Base-by-base conservation (phyloP, 495 filamentous ascomycete species). In the Penicillium angulare region DNA sequence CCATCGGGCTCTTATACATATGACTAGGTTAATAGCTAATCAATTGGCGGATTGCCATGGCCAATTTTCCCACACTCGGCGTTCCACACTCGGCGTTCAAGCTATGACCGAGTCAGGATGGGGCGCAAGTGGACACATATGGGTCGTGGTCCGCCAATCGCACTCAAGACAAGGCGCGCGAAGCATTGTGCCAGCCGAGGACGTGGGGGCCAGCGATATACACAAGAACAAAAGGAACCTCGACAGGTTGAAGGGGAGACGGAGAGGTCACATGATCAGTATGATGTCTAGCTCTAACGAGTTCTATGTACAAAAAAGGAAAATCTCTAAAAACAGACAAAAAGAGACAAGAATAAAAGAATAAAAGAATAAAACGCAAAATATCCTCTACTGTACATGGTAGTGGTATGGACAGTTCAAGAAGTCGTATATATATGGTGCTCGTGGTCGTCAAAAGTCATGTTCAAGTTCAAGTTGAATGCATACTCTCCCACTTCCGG, bases 401-500 rank as follows among this genome's bases (percentile, higher is more conserved):
- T n/a, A 24, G 15, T 15, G 21, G 24, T 41, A 41, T 41, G 9
- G 24, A 41, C 38, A n/a, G 20, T 15, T 23, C 10, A 26, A 24
- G 36, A 20, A 39, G 18, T n/a, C n/a, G n/a, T n/a, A n/a, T n/a
- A 39, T 22, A 31, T 31, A 12, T 31, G 27, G 8, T 31, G 5
- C 13, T 12, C 27, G 5, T 31, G 8, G 13, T 31, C 27, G 13
- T 31, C 10, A 5, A 5, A 29, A 29, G 26, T 5, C 3, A 16
- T 16, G n/a, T 3, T 3, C 10, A 38, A 0, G 3, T 23, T 41
- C 38, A 41, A n/a, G 23, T n/a, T 17, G 32, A 27, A n/a, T 75
- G 67, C 44, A 57, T 50, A 12, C 8, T 65, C 50, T 76, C 81
- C 72, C 86, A 83, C 68, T 86, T 87, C 49, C 72, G 79, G n/a